Evolutionary conservation across 2,329 filamentous ascomycete genomes (phyloP).

Genomic region (Aureobasidium lini): DNA sequence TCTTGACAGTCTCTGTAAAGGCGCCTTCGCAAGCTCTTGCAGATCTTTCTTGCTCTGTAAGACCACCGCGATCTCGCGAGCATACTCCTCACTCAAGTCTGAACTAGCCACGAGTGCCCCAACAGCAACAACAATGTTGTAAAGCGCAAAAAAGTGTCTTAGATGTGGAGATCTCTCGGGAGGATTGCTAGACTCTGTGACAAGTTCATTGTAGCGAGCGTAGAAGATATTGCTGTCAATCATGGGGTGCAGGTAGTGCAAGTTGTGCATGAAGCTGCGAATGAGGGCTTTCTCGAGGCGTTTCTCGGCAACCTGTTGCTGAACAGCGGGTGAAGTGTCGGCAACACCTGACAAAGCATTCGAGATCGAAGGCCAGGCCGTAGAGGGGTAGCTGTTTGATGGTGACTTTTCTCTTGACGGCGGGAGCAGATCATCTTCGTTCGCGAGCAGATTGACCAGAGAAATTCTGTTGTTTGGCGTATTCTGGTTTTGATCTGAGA

Average conservation of each 20-base stretch:
- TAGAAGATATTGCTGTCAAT: not conserved
- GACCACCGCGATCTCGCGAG: not conserved
- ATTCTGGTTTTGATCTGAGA: not conserved
- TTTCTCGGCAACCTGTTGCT: not conserved
- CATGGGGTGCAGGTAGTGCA: slow-evolving; percentile 11
- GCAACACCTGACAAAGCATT: not conserved
- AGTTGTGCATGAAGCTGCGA: slow-evolving; percentile 5
- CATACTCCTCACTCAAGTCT: slow-evolving; percentile 6
- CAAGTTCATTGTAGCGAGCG: slow-evolving; percentile 14
- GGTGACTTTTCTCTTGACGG: slow-evolving; percentile 8
- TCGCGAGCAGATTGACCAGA: not conserved
- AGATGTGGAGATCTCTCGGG: slow-evolving; percentile 14
- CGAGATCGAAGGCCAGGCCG: not conserved
- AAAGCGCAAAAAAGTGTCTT: slow-evolving; percentile 21
- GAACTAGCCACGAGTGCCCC: slow-evolving; percentile 25
- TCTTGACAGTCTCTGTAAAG: slow-evolving; percentile 19
- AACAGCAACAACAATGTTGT: slow-evolving; percentile 25
- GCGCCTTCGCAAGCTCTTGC: not conserved
- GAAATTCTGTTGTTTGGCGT: not conserved
- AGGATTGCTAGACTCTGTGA: slow-evolving; percentile 14
- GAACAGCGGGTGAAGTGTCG: not conserved
- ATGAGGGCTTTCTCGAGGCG: not conserved
- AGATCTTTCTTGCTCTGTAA: not conserved
- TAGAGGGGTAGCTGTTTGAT: not conserved
- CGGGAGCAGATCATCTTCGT: slow-evolving; percentile 3